Evolutionary conservation across 2,329 filamentous ascomycete species (phyloP).

Genomic region (Sporothrix inflata): DNA sequence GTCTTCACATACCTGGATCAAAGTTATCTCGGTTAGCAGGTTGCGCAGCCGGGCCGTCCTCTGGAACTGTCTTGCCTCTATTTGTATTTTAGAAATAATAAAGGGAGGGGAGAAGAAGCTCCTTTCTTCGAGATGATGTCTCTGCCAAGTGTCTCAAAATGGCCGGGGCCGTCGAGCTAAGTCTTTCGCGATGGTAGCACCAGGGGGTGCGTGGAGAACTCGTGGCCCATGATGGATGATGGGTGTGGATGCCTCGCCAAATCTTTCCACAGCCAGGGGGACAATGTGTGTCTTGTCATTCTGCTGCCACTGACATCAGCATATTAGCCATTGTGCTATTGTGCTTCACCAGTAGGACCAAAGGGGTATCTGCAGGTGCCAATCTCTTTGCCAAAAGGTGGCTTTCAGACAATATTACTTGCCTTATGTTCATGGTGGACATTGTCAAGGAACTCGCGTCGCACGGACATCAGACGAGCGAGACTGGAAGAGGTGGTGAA

Average conservation of each 20-base stretch:
- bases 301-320: neutral
- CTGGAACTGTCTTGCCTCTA: conserved; percentile 1
- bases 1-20: neutral
- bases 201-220: neutral
- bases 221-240: neutral
- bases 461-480: neutral
- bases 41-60: neutral
- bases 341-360: neutral
- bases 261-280: neutral
- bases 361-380: neutral
- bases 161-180: neutral
- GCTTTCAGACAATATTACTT: neutral
- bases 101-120: neutral
- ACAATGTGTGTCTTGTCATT: neutral
- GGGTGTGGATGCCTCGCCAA: neutral
- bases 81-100: neutral
- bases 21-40: conserved; percentile 13
- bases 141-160: conserved; percentile 5
- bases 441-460: neutral
- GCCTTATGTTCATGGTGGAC: neutral
- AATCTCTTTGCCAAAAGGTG: neutral
- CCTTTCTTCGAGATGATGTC: conserved; percentile 3
- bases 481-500: neutral
- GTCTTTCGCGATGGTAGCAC: neutral
- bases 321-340: conserved; percentile 3